Conservation (phyloP, 495 filamentous ascomycete genomes). For the Tuber calosporum region DNA sequence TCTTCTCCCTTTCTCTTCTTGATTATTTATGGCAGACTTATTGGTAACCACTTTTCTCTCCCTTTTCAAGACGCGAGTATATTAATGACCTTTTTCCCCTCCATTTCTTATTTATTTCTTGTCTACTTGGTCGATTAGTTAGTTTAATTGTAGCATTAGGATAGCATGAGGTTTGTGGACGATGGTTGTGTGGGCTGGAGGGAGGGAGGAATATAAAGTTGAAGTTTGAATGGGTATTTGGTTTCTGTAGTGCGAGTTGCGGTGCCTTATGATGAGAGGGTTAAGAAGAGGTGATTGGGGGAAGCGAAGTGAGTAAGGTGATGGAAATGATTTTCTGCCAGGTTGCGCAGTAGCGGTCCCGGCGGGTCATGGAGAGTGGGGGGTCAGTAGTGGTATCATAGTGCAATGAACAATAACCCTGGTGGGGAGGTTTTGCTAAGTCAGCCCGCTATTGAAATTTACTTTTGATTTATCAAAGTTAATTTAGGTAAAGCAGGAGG, state of each 20-base stretch:
- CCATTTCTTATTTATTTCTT: not conserved
- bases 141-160: slow-evolving; percentile 3
- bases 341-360: not conserved
- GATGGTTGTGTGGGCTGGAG: not conserved
- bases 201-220: not conserved
- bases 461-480: too few relatives aligned
- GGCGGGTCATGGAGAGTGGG: not conserved
- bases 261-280: not conserved
- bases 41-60: not conserved
- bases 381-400: too few relatives aligned
- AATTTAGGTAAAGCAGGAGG: too few relatives aligned
- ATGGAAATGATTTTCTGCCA: not conserved
- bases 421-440: too few relatives aligned
- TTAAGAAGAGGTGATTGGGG: not conserved
- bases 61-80: not conserved
- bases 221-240: not conserved
- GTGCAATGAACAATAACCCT: not conserved
- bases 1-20: not conserved
- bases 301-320: not conserved
- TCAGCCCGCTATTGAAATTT: too few relatives aligned
- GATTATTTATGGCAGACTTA: not conserved
- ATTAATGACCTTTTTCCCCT: slow-evolving; percentile 1
- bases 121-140: not conserved
- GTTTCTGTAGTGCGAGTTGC: not conserved
- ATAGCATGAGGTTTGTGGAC: not conserved